Evolutionary conservation across 2,329 filamentous ascomycete species (phyloP).

Genomic region (Talaromyces sp.): DNA sequence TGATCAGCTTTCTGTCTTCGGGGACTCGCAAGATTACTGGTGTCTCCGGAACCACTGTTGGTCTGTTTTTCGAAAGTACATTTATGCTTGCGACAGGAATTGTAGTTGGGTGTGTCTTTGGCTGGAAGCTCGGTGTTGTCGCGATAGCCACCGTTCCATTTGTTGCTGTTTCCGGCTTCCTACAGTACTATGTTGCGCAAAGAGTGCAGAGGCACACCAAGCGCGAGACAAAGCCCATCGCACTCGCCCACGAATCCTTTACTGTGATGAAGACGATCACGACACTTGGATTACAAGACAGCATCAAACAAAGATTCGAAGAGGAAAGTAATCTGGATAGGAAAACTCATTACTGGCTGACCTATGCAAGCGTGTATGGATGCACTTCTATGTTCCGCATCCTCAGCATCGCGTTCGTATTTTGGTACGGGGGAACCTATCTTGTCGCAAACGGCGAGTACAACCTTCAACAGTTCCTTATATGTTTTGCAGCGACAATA

Average conservation of each 20-base stretch:
- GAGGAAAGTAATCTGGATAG: too few species aligned
- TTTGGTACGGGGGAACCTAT: constrained; percentile 60
- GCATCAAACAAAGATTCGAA: too few species aligned
- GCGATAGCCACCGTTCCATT: not conserved
- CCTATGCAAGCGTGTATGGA: not conserved
- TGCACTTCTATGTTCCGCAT: not conserved
- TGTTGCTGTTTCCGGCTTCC: not conserved
- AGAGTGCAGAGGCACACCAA: not conserved
- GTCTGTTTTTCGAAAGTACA: not conserved
- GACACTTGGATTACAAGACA: not conserved
- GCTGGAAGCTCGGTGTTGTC: not conserved
- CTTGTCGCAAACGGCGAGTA: not conserved
- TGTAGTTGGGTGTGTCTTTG: not conserved
- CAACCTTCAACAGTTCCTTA: not conserved
- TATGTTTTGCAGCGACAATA: not conserved
- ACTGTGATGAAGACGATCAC: constrained; percentile 10
- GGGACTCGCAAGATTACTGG: not conserved
- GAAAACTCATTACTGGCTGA: not conserved
- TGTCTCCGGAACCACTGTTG: not conserved
- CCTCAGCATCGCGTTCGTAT: constrained; percentile 29
- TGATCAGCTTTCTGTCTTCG: not conserved
- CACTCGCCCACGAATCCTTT: constrained; percentile 8
- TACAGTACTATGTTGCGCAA: not conserved
- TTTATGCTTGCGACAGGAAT: not conserved
- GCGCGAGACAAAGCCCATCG: constrained; percentile 2